Evolutionary conservation across 208 protist genomes (phyloP), one percentile per base, ranked within the genome.

Genomic region (Leishmania arabica): DNA sequence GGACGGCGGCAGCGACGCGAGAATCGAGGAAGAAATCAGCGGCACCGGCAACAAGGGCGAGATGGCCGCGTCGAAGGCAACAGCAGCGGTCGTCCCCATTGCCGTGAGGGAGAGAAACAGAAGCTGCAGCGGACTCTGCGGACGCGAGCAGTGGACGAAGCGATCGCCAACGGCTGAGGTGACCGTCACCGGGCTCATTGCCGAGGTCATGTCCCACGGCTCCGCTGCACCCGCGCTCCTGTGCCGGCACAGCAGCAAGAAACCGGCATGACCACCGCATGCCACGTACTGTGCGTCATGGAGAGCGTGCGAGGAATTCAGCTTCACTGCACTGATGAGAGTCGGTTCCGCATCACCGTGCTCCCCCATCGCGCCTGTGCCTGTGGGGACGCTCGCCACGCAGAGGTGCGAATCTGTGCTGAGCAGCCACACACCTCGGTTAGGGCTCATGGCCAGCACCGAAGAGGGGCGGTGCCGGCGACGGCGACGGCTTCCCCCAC

Each of bases 241-340:
- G 53, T 31, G 42, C 13, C 82, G 72, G 37, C 82, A 82, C 15
- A 86, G 74, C 62, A 86, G 49, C 62, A 86, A 31, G 37, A 86
- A 86, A 13, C 82, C 82, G 5, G 72, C 65, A 37, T 86, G 82
- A 2, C 78, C 49, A 51, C 65, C 78, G 11, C 34, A 47, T 5
- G 47, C 51, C 64, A 86, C 74, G 74, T 78, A 86, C 82, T 82
- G 78, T 15, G 47, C 78, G 21, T 86, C 82, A 62, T 86, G 78
- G 9, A 86, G 19, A 8, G 27, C 31, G 19, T 77, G 17, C 8
- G 49, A 34, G 11, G 60, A 0, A 0, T 37, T 47, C 27, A 86
- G 27, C 24, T 71, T 45, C 53, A 82, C 82, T 21, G 64, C 65
- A 21, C 31, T 58, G 4, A 66, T 31, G 34, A 71, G 65, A 3